phyloP scores from a whole-genome alignment of 108 stramenopile species.

The Nitzschia palea region DNA sequence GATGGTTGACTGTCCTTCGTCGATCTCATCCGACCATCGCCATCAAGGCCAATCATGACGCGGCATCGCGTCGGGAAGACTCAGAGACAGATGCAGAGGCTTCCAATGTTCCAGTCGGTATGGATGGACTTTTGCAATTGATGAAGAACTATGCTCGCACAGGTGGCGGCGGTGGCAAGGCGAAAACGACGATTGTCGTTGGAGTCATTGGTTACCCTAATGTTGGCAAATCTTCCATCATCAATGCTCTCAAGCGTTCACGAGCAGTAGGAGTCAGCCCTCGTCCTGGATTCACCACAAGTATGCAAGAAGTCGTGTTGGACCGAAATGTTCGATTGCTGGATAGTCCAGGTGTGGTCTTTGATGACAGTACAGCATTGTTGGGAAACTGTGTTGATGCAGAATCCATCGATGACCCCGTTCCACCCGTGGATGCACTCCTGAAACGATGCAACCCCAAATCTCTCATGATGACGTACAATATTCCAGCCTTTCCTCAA shows the following conservation, averaged over 20 bases:
- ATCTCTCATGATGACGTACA: conserved; percentile 95
- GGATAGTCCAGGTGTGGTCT: conserved; percentile 99
- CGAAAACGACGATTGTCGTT: conserved; percentile 88
- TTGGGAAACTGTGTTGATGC: conserved; percentile 95
- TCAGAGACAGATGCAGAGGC: conserved; percentile 44
- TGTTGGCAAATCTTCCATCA: conserved; percentile 93
- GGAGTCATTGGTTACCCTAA: conserved; percentile 90
- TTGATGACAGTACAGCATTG: conserved; percentile 66
- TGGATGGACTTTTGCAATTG: conserved; percentile 92
- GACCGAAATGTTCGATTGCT: conserved; percentile 94
- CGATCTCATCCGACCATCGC: conserved; percentile 88
- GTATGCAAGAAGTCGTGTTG: conserved; percentile 95
- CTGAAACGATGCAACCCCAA: conserved; percentile 81
- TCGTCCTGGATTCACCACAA: conserved; percentile 94
- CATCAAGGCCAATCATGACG: conserved; percentile 85
- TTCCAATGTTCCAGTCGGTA: conserved; percentile 81
- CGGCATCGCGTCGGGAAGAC: conserved; percentile 53
- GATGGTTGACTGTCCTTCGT: conserved; percentile 91
- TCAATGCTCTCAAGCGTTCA: conserved; percentile 92
- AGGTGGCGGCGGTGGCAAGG: conserved; percentile 55
- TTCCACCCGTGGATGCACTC: conserved; percentile 86
- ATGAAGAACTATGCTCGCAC: conserved; percentile 99
- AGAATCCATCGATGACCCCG: conserved; percentile 91
- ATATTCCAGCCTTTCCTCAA: conserved; percentile 87
- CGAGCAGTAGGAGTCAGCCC: conserved; percentile 95